phyloP scores from a whole-genome alignment of 495 filamentous ascomycete species.

The Penicillium canescens region DNA sequence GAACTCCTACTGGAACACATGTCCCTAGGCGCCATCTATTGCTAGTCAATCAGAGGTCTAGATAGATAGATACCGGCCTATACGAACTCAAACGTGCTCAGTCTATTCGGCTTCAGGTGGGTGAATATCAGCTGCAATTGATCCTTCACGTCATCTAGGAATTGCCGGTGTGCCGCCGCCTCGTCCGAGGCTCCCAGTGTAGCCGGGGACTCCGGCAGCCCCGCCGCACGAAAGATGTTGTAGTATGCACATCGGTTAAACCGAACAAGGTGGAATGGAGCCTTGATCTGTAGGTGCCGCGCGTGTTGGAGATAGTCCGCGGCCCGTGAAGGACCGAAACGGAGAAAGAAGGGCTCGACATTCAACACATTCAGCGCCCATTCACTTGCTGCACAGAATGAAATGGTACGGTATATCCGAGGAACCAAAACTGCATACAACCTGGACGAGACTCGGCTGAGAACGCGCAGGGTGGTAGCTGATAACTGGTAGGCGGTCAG shows the following conservation, averaged over 20 bases:
- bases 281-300: constrained; percentile 1
- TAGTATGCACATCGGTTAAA: constrained; percentile 12
- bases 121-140: constrained; percentile 3
- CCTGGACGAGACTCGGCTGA: constrained; percentile 7
- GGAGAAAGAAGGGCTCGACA: constrained; percentile 7
- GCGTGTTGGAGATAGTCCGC: neutral
- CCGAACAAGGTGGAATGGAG: constrained; percentile 8
- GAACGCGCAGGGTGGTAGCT: neutral
- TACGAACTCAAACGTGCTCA: constrained; percentile 7
- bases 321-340: neutral
- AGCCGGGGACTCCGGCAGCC: neutral
- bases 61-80: neutral
- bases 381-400: constrained; percentile 3
- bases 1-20: constrained; percentile 6
- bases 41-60: neutral
- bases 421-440: constrained; percentile 2
- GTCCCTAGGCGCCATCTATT: constrained; percentile 13
- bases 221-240: constrained; percentile 5
- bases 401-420: neutral
- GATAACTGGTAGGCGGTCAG: neutral
- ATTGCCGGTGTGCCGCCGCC: constrained; percentile 10
- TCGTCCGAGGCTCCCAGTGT: constrained; percentile 6
- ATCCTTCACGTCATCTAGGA: constrained; percentile 7
- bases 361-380: constrained; percentile 10
- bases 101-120: neutral